A percentile compares a stretch with the other conserved stretches of the same genome.
These are phyloP conservation scores for Xylaria sp. DNA, from an alignment of 2,329 filamentous ascomycete species.

Conservation along the genomic window DNA sequence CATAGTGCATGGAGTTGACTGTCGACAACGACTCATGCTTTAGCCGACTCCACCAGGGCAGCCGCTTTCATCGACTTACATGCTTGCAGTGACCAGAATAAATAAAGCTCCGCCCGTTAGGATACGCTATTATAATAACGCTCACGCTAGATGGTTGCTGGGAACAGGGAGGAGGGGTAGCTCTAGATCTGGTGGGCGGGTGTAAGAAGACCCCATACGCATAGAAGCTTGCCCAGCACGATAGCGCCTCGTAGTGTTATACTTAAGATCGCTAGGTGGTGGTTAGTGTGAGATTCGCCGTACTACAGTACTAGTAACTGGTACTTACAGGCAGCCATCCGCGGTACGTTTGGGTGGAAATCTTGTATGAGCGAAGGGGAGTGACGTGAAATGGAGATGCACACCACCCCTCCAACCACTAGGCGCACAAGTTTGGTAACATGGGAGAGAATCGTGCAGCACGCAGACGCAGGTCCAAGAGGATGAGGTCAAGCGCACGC, in stretches of 20 bases:
- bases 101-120: constrained; percentile 6
- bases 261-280: background rate
- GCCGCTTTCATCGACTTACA: constrained; percentile 36
- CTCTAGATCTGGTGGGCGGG: constrained; percentile 9
- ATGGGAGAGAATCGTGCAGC: constrained; percentile 43
- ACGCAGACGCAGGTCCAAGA: constrained; percentile 57
- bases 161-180: constrained; percentile 6
- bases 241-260: background rate
- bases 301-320: background rate
- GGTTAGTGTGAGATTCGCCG: background rate
- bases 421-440: constrained; percentile 14
- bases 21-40: constrained; percentile 5
- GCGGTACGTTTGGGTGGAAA: background rate
- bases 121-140: constrained; percentile 1
- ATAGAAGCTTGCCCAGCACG: background rate
- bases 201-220: constrained; percentile 6
- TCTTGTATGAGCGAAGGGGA: constrained; percentile 16
- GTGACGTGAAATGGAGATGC: constrained; percentile 31
- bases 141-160: constrained; percentile 2
- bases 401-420: constrained; percentile 31
- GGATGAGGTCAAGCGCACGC: constrained; percentile 54
- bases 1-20: constrained; percentile 20
- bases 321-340: background rate
- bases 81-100: constrained; percentile 1
- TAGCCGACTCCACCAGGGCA: constrained; percentile 25